Conservation (phyloP, 2,329 filamentous ascomycete species). For the Fusarium mundagurra region DNA sequence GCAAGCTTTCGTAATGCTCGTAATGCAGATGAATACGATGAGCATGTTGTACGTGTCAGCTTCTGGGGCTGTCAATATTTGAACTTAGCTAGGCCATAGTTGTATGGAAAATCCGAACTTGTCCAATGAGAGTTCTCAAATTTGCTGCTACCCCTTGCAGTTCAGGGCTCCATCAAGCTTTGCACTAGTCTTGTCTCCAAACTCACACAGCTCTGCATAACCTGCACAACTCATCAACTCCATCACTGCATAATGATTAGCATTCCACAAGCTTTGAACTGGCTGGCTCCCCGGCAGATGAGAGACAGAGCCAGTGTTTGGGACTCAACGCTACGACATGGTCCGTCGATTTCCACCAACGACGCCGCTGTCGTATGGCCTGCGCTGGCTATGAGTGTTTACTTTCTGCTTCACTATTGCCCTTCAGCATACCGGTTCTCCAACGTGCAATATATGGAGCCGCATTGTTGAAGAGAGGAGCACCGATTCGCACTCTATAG, state of each 20-base stretch:
- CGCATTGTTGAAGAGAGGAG: not conserved
- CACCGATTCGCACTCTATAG: not conserved
- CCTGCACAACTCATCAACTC: constrained; percentile 20
- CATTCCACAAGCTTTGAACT: constrained; percentile 28
- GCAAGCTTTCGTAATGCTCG: constrained; percentile 25
- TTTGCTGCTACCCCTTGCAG: constrained; percentile 14
- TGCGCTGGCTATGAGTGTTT: constrained; percentile 6
- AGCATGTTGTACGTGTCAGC: constrained; percentile 10
- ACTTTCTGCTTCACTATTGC: constrained; percentile 14
- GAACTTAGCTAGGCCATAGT: not conserved
- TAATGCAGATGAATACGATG: constrained; percentile 12
- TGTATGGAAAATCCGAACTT: not conserved
- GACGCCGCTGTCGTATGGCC: constrained; percentile 14
- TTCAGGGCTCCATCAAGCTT: not conserved
- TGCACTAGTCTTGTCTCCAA: not conserved
- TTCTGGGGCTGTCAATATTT: not conserved
- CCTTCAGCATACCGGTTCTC: constrained; percentile 19
- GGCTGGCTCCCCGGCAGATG: constrained; percentile 36
- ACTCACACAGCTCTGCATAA: constrained; percentile 20
- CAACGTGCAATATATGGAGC: not conserved
- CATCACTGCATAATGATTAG: constrained; percentile 11
- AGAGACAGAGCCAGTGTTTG: constrained; percentile 40
- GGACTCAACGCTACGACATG: constrained; percentile 37
- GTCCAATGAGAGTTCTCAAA: constrained; percentile 25
- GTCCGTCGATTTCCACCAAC: constrained; percentile 29